These are phyloP conservation scores for Penicillium arizonense DNA, from an alignment of 495 filamentous ascomycete species.

Conservation along the genomic window DNA sequence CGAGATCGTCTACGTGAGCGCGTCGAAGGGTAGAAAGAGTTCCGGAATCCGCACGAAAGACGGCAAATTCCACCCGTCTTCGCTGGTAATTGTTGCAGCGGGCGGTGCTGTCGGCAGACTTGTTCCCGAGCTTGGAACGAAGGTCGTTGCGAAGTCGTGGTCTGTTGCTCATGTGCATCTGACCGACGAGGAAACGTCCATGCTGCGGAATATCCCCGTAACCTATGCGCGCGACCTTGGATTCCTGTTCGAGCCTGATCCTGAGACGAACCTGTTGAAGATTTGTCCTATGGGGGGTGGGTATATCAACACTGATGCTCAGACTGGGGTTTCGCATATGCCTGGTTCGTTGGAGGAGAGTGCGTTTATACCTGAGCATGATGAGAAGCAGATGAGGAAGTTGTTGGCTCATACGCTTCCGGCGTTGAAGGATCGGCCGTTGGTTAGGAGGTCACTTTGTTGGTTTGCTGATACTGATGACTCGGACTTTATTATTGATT, in stretches of 20 bases:
- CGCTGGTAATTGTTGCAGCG: constrained; percentile 42
- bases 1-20: constrained; percentile 25
- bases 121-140: constrained; percentile 38
- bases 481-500: constrained; percentile 58
- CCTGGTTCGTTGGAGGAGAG: constrained; percentile 31
- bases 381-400: constrained; percentile 45
- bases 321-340: constrained; percentile 30
- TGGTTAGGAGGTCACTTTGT: constrained; percentile 49
- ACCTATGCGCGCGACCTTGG: constrained; percentile 55
- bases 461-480: constrained; percentile 60
- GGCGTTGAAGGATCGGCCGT: constrained; percentile 43
- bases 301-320: constrained; percentile 47
- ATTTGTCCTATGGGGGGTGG: constrained; percentile 54
- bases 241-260: constrained; percentile 61
- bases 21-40: constrained; percentile 16
- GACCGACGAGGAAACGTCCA: constrained; percentile 46
- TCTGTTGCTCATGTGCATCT: constrained; percentile 55
- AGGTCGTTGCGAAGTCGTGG: constrained; percentile 50
- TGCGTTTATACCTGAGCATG: constrained; percentile 46
- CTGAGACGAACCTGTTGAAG: constrained; percentile 52
- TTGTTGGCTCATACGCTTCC: constrained; percentile 51
- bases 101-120: constrained; percentile 44
- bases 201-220: constrained; percentile 52
- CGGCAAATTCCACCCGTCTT: constrained; percentile 35
- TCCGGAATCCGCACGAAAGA: constrained; percentile 37